phyloP scores from a whole-genome alignment of 2,329 filamentous ascomycete genomes.

The Xylaria arbuscula region DNA sequence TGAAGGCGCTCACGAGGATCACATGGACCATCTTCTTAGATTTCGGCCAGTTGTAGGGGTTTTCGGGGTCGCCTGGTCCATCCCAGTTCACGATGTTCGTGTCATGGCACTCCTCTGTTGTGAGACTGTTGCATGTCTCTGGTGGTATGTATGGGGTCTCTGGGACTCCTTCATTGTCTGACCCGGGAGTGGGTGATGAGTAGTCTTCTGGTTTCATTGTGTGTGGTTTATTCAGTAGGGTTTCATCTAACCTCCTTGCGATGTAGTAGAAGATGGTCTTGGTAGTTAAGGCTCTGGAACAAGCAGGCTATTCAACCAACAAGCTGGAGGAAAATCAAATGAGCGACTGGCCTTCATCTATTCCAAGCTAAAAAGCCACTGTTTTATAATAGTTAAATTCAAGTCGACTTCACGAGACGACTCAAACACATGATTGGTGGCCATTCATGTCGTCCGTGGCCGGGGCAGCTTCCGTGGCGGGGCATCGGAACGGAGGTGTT shows the following conservation, averaged over 20 bases:
- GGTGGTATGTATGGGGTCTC: background rate
- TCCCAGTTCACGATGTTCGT: background rate
- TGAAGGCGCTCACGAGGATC: background rate
- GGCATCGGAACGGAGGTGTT: background rate
- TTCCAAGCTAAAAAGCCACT: background rate
- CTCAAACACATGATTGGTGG: background rate
- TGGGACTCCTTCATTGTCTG: background rate
- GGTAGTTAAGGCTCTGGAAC: too few relatives aligned
- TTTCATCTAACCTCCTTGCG: too few relatives aligned
- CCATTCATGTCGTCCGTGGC: background rate
- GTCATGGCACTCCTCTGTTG: background rate
- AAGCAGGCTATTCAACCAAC: background rate
- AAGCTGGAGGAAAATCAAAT: background rate
- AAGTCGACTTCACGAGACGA: background rate
- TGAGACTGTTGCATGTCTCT: background rate
- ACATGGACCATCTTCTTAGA: background rate
- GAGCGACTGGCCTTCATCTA: background rate
- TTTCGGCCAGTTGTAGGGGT: background rate
- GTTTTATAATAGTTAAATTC: background rate
- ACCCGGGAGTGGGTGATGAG: background rate
- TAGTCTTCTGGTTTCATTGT: background rate
- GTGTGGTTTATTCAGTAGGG: background rate
- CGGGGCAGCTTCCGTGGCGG: background rate
- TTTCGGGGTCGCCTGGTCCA: background rate
- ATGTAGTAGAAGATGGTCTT: too few relatives aligned